A percentile compares a stretch with the other conserved stretches of the same genome.
phyloP scores from a whole-genome alignment of 805 yeast genomes.

The Cyberlindnera maritima region DNA sequence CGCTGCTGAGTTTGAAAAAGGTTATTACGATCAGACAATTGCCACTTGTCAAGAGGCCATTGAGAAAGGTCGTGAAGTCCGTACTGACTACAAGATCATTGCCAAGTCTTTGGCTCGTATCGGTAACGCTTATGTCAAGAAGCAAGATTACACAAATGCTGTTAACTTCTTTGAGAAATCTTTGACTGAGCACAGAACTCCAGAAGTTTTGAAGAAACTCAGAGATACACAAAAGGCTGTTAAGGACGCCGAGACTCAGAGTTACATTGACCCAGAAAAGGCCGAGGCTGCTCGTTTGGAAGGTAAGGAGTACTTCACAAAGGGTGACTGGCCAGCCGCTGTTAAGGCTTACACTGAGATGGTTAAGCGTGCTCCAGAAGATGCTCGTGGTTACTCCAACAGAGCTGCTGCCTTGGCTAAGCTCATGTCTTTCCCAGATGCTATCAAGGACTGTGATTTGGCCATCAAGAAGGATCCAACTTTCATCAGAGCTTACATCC shows the following conservation, averaged over 20 bases:
- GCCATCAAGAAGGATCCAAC: conserved; percentile 88
- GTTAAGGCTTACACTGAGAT: conserved; percentile 94
- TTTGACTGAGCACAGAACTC: conserved; percentile 94
- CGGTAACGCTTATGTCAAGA: conserved; percentile 78
- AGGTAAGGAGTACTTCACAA: conserved; percentile 86
- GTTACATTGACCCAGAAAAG: conserved; percentile 83
- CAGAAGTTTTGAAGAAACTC: conserved; percentile 84
- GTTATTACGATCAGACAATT: conserved; percentile 84
- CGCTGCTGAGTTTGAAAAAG: conserved; percentile 96
- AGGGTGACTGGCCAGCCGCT: conserved; percentile 95
- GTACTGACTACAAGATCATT: conserved; percentile 88
- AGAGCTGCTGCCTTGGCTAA: conserved; percentile 97
- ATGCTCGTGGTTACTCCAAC: conserved; percentile 95
- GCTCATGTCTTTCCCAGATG: conserved; percentile 96
- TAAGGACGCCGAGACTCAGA: conserved; percentile 71
- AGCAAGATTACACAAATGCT: conserved; percentile 70
- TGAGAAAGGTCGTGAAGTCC: conserved; percentile 83
- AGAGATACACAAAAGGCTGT: conserved; percentile 84
- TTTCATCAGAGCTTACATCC: conserved; percentile 91
- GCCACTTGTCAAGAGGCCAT: conserved; percentile 78
- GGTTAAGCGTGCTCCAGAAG: conserved; percentile 95
- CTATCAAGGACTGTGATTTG: conserved; percentile 83
- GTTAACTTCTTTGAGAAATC: conserved; percentile 82
- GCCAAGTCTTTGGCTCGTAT: conserved; percentile 93
- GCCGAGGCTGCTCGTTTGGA: conserved; percentile 93